Conservation (phyloP, 805 yeast genomes). For the Yamadazyma insecticola region DNA sequence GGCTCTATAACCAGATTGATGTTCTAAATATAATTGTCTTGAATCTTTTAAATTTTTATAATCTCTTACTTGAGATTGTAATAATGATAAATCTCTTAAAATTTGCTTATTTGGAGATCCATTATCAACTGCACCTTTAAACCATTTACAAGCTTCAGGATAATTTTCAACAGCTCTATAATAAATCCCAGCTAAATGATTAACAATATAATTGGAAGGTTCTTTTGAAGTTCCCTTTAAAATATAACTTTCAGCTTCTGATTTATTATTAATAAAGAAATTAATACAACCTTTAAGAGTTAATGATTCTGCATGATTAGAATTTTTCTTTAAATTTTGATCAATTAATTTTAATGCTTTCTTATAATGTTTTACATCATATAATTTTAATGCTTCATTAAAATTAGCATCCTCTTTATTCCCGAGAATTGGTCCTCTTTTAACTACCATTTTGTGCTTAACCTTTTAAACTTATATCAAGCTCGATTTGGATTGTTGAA, state of each 20-base stretch:
- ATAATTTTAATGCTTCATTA: constrained; percentile 75
- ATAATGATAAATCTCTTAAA: constrained; percentile 72
- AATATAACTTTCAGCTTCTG: constrained; percentile 62
- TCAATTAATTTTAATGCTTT: constrained; percentile 79
- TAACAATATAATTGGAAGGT: constrained; percentile 60
- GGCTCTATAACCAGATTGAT: constrained; percentile 77
- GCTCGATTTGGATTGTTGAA: too few relatives aligned
- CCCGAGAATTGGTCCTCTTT: constrained; percentile 27
- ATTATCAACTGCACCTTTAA: constrained; percentile 65
- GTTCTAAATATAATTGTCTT: constrained; percentile 64
- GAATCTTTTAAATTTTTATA: constrained; percentile 57
- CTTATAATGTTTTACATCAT: constrained; percentile 82
- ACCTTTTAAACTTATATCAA: too few relatives aligned
- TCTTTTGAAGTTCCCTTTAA: constrained; percentile 57
- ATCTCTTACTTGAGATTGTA: constrained; percentile 79
- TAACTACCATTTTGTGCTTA: constrained; percentile 1
- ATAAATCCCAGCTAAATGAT: constrained; percentile 84
- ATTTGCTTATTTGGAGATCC: constrained; percentile 78
- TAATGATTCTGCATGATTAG: constrained; percentile 72
- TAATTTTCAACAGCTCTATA: constrained; percentile 68
- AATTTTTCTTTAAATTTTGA: constrained; percentile 66
- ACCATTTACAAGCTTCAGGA: constrained; percentile 73
- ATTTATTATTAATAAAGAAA: constrained; percentile 46
- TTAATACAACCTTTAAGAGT: constrained; percentile 80
- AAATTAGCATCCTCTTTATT: constrained; percentile 72